phyloP scores from a whole-genome alignment of 768 basidiomycete genomes.

The Phylloporus arenicola region DNA sequence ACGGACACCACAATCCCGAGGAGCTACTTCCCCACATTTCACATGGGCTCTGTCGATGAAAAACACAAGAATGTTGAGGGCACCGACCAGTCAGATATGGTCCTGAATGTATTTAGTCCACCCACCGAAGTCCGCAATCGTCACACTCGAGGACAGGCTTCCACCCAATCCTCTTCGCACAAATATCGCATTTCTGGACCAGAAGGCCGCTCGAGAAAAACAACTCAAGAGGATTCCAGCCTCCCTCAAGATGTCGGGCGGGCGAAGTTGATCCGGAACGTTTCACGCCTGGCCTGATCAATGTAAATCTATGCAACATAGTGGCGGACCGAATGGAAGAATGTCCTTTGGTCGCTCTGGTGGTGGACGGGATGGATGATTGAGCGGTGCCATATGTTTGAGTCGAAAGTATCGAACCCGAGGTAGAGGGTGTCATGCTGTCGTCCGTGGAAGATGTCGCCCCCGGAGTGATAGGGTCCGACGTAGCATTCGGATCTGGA shows the following conservation, averaged over 20 bases:
- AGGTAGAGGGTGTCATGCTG: constrained; percentile 35
- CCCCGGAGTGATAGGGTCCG: constrained; percentile 38
- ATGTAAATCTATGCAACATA: constrained; percentile 79
- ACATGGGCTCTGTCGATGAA: constrained; percentile 60
- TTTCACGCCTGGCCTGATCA: constrained; percentile 74
- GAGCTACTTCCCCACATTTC: constrained; percentile 81
- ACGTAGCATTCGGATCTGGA: constrained; percentile 44
- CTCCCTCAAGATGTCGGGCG: constrained; percentile 28
- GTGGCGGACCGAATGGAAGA: constrained; percentile 57
- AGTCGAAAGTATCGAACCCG: constrained; percentile 50
- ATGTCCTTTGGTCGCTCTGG: constrained; percentile 72
- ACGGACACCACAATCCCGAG: constrained; percentile 70
- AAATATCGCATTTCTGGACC: constrained; percentile 77
- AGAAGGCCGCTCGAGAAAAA: constrained; percentile 71
- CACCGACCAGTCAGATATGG: constrained; percentile 13
- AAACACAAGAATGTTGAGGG: constrained; percentile 4
- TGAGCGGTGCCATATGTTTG: constrained; percentile 61
- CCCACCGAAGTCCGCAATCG: constrained; percentile 75
- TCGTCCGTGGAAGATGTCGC: constrained; percentile 24
- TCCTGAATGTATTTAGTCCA: constrained; percentile 7
- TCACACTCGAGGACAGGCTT: constrained; percentile 85
- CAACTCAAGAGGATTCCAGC: constrained; percentile 76
- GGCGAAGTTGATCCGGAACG: constrained; percentile 34
- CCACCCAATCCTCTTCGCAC: constrained; percentile 77
- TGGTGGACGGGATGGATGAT: constrained; percentile 43